Base-by-base conservation (phyloP, 441 rosid genomes). In the California macrophylla region DNA sequence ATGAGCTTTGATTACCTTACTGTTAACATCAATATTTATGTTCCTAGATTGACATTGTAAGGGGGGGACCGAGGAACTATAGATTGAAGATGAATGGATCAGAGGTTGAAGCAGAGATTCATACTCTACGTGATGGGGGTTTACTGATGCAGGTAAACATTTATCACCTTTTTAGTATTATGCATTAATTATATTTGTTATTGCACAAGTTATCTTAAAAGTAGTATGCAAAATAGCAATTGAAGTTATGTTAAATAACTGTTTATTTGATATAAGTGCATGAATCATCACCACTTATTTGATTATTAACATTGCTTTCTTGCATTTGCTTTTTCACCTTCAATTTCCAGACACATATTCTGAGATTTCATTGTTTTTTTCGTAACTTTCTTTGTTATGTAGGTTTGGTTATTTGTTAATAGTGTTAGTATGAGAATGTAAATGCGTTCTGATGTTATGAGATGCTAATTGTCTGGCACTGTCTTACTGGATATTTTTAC, bases 61-160 rank as follows among this genome's bases (percentile, higher is more conserved):
- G 97, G 79, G 96, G 96, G 28, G 99, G 96, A 74, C 85, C 96
- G 54, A 95, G 98, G 76, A 96, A 96, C 84, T 91, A 93, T 76
- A 83, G 85, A 78, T 74, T 91, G 82, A 89, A 79, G 84, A 83
- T 93, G 99, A 96, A 89, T 68, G 79, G 84, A 56, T 96, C 99
- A 69, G 93, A 91, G 84, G 71, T 96, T 69, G 99, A 92, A 78
- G 90, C 97, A 65, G 99, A 93, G 81, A 96, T 96, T 78, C 98
- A 96, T 83, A 93, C 98, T 47, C 74, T 96, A 85, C 96, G 98
- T 73, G 98, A 96, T 85, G 99, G 99, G 66, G 99, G 98, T 78
- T 84, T 96, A 74, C 70, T 96, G 81, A 91, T 96, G 98, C 99
- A 96, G 99, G 99, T 83, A 91, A 84, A 89, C 61, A 18, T 52